Base-by-base conservation (phyloP, 1,284 basidiomycete genomes). In the Grifola frondosa region DNA sequence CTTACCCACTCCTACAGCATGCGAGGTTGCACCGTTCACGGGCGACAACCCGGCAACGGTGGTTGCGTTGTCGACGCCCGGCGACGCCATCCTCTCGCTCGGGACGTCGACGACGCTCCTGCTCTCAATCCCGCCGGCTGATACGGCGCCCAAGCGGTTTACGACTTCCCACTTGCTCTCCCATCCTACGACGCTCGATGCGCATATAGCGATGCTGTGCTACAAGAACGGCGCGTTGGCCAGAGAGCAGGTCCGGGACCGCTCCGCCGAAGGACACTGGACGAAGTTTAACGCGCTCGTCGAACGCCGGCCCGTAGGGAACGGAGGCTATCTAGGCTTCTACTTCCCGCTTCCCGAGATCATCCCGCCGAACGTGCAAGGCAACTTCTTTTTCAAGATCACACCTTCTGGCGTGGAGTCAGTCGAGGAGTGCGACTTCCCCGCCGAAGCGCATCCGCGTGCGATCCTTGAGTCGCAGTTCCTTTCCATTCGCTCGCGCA, bases 41-140 rank as follows among this genome's bases (percentile, higher is more conserved):
- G 93, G 93, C 10, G 93, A 97, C 64, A 97, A 97, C 62, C 88
- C 92, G 3, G 90, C 91, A 1, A 93, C 91, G 3, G 82, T 95
- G 49, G 77, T 92, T 34, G 81, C 86, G 3, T 75, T 93, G 37
- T 84, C 82, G 5, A 73, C 74, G n/a, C 83, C 86, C n/a, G 80
- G 88, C 48, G 91, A 96, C 60, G 92, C 90, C 6, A 74, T 96
- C 29, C 77, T 96, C 23, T 93, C 90, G 9, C 76, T 96, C n/a
- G 92, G 92, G 23, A 97, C 92, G 6, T 93, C 90, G 0, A 93
- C 92, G 11, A 95, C 92, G 0, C 81, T 93, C 52, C 75, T 95
- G 16, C 76, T 95, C 36, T 88, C 88, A 3, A 85, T 82, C 25
- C 79, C 81, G 8, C 78, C 80, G 5, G 67, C 78, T 6, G 68